Conservation (phyloP, 2,329 filamentous ascomycete species). For the Colletotrichum acutatum region DNA sequence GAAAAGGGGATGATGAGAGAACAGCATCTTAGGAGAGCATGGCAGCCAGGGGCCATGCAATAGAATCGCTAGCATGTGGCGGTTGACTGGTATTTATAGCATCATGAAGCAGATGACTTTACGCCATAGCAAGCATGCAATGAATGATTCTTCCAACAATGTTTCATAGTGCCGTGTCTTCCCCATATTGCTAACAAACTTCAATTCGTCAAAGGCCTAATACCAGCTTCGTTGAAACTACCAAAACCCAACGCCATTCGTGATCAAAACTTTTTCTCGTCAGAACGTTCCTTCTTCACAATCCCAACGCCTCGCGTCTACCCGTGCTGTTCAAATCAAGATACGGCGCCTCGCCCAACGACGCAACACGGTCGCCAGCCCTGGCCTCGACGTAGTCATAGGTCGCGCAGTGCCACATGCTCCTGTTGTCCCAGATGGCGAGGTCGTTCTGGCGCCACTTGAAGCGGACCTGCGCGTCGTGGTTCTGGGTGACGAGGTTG, state of each 20-base stretch:
- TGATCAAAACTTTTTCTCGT: not conserved
- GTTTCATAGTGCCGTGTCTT: not conserved
- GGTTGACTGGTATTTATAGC: not conserved
- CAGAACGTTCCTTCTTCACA: constrained; percentile 8
- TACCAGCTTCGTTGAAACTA: not conserved
- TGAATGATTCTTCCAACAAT: not conserved
- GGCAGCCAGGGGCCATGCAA: not conserved
- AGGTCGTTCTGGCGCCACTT: constrained; percentile 64
- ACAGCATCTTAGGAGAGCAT: not conserved
- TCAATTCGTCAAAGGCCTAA: not conserved
- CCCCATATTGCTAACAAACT: not conserved
- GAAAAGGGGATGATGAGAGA: constrained; percentile 6
- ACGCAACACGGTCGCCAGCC: constrained; percentile 54
- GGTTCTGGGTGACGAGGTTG: constrained; percentile 62
- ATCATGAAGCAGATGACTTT: not conserved
- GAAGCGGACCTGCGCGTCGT: constrained; percentile 67
- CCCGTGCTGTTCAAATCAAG: constrained; percentile 50
- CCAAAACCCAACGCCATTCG: constrained; percentile 10
- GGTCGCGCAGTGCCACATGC: constrained; percentile 63
- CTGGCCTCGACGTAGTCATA: constrained; percentile 66
- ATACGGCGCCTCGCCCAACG: constrained; percentile 56
- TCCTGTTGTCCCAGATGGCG: constrained; percentile 75
- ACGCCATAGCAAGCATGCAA: not conserved
- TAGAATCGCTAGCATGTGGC: not conserved
- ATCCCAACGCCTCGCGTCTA: constrained; percentile 50